phyloP scores from a whole-genome alignment of 805 yeast species.

The Hagleromyces aurorensis region DNA sequence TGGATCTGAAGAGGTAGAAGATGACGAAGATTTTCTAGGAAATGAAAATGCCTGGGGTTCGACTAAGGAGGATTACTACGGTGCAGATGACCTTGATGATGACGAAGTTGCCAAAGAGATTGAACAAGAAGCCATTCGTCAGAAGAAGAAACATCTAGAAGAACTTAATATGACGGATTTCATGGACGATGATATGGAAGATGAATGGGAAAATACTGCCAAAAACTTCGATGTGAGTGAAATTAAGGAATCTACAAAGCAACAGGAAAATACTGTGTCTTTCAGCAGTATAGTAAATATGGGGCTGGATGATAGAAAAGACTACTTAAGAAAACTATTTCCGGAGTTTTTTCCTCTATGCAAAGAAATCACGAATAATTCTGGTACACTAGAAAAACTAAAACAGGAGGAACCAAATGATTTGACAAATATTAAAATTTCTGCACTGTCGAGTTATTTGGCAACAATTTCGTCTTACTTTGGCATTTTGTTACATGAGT shows the following conservation, averaged over 20 bases:
- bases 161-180: slow-evolving; percentile 70
- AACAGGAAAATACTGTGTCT: slow-evolving; percentile 31
- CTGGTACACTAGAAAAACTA: slow-evolving; percentile 37
- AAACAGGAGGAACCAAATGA: slow-evolving; percentile 27
- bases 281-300: slow-evolving; percentile 41
- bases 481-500: slow-evolving; percentile 56
- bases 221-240: slow-evolving; percentile 38
- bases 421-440: slow-evolving; percentile 42
- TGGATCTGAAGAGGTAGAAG: slow-evolving; percentile 25
- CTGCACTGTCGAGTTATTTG: slow-evolving; percentile 71
- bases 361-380: slow-evolving; percentile 45
- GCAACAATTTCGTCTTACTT: slow-evolving; percentile 75
- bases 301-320: slow-evolving; percentile 44
- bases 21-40: slow-evolving; percentile 26
- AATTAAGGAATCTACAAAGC: slow-evolving; percentile 25
- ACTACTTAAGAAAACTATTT: slow-evolving; percentile 50
- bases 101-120: slow-evolving; percentile 70
- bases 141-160: slow-evolving; percentile 72
- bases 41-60: slow-evolving; percentile 43
- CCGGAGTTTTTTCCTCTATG: slow-evolving; percentile 82
- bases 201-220: slow-evolving; percentile 65
- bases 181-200: slow-evolving; percentile 63
- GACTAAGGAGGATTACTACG: slow-evolving; percentile 39
- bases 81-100: slow-evolving; percentile 47
- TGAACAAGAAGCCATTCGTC: slow-evolving; percentile 80